Evolutionary conservation across 2,329 filamentous ascomycete genomes (phyloP).

Genomic region (Neurospora sp.): DNA sequence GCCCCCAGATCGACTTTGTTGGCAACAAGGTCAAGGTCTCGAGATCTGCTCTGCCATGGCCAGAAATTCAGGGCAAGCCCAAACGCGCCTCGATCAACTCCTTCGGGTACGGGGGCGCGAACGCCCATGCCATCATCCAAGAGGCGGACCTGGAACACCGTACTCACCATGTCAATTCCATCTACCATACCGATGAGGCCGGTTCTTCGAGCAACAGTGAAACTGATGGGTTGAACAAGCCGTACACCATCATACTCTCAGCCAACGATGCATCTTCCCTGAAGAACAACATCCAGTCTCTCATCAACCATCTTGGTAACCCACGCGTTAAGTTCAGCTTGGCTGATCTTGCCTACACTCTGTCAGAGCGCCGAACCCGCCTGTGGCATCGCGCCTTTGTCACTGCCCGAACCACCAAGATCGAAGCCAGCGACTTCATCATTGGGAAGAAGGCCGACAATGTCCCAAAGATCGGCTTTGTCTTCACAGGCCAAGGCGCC

Average conservation of each 20-base stretch:
- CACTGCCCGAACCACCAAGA: neutral
- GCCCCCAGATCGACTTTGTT: conserved; percentile 7
- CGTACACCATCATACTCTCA: conserved; percentile 13
- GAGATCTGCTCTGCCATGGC: conserved; percentile 16
- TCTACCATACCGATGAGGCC: fast-evolving
- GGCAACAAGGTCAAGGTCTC: conserved; percentile 9
- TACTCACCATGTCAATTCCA: neutral
- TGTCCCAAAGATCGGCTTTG: conserved; percentile 4
- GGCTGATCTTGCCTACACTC: conserved; percentile 14
- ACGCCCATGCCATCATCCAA: conserved; percentile 11
- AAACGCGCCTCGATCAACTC: conserved; percentile 9
- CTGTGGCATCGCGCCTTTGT: conserved; percentile 8
- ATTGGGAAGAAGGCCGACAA: conserved; percentile 4
- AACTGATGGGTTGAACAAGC: neutral
- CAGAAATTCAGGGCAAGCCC: neutral
- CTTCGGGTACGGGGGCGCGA: conserved; percentile 13
- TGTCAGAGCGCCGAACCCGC: conserved; percentile 2
- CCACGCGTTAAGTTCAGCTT: conserved; percentile 4
- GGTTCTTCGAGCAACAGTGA: neutral
- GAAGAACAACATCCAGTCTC: conserved; percentile 12
- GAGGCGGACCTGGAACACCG: neutral
- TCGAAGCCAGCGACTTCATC: neutral
- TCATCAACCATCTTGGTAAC: conserved; percentile 10
- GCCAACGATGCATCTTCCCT: conserved; percentile 19
- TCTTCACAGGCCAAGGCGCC: conserved; percentile 20